Base-by-base conservation (phyloP, 2,329 filamentous ascomycete species). In the Lachnellula subtilissima region DNA sequence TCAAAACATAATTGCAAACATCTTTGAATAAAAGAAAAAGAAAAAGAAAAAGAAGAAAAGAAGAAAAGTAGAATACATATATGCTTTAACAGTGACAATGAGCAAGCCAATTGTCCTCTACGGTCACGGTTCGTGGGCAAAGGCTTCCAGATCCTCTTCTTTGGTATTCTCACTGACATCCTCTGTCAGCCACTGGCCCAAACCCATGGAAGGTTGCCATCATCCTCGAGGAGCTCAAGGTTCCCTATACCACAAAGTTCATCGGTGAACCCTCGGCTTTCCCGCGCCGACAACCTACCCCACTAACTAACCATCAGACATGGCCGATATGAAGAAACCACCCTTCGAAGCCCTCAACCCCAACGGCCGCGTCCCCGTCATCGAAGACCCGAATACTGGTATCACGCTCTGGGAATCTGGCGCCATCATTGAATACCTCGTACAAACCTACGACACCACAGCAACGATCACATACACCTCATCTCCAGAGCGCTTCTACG, bases 361-460 rank as follows among this genome's bases (percentile, higher is more conserved):
- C 25, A 69, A 68, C 47, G 62, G 65, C 48, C 52, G 59, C 12
- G 57, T 68, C 11, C 68, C 68, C 4, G 54, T 63, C 3, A 64
- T 70, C 32, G 58, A 75, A 32, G 69, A 76, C 61, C 71, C 73
- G 47, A 68, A 70, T 17, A 76, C 75, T 52, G 69, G 70, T 48
- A 68, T 77, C 48, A 70, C 69, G 0, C 67, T 73, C 50, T 78
- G 74, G 73, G 76, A 78, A 61, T 72, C 69, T 32, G 74, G 73
- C 9, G 75, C 76, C 1, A 74, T 76, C 56, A 65, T 78, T 53
- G 70, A 54, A 22, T 53, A 53, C 32, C 53, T 77, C 3, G 56
- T 71, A 48, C 69, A 72, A 35, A 66, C 63, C 8, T 76, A 76
- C 67, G 73, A 76, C 64, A 71, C 65, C 19, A 59, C 69, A 4